Evolutionary conservation across 176 grass and related monocot genomes (phyloP).

Genomic region (Zoysia japonica): DNA sequence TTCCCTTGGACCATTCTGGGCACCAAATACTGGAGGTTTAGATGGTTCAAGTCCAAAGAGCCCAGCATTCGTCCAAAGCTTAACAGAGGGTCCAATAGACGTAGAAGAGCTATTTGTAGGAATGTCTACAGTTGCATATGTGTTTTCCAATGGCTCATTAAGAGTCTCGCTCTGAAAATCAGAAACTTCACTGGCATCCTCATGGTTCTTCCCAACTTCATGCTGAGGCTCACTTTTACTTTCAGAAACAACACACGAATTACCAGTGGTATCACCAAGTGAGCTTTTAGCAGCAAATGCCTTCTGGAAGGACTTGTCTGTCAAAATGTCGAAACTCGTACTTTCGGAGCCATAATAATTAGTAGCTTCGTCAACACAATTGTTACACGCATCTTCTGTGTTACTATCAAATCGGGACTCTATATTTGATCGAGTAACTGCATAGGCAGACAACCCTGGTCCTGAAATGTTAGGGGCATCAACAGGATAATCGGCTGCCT

Average conservation of each 20-base stretch:
- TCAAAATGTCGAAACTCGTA: conserved; percentile 23
- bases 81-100: conserved; percentile 60
- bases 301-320: conserved; percentile 15
- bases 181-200: conserved; percentile 39
- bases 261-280: conserved; percentile 20
- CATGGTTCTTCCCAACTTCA: conserved; percentile 35
- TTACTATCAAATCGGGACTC: conserved; percentile 14
- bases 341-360: conserved; percentile 7
- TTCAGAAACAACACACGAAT: conserved; percentile 46
- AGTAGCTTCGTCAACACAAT: conserved; percentile 7
- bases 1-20: conserved; percentile 47
- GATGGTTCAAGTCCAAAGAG: conserved; percentile 97
- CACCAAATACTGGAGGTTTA: conserved; percentile 78
- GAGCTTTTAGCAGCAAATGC: conserved; percentile 28
- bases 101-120: conserved; percentile 33
- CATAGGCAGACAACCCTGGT: conserved; percentile 15
- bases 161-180: conserved; percentile 15
- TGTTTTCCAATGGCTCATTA: conserved; percentile 19
- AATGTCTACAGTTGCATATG: conserved; percentile 28
- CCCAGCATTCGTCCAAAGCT: conserved; percentile 97
- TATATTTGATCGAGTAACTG: conserved; percentile 34
- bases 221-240: conserved; percentile 43
- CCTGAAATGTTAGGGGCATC: conserved; percentile 24
- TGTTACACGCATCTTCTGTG: conserved; percentile 12
- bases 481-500: conserved; percentile 21